Conservation (phyloP, 352 stramenopile genomes). For the Phytophthora litchii region DNA sequence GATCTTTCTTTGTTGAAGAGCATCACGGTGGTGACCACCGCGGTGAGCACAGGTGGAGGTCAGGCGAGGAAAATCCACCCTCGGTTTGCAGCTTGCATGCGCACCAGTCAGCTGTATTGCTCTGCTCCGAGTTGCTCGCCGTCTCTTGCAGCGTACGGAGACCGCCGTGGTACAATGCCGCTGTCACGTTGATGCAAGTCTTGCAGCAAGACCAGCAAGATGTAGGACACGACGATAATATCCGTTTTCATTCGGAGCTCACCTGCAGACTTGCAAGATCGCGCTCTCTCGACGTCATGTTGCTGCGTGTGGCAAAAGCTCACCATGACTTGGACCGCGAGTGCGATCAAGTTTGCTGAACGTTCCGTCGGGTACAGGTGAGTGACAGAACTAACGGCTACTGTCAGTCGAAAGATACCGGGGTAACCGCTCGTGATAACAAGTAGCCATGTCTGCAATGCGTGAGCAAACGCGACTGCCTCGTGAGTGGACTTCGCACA, state of each 20-base stretch:
- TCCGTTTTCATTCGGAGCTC: conserved; percentile 22
- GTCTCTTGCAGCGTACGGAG: conserved; percentile 12
- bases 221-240: conserved; percentile 22
- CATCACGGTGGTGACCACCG: not conserved
- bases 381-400: conserved; percentile 20
- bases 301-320: conserved; percentile 11
- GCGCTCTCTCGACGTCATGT: conserved; percentile 11
- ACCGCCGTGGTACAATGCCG: conserved; percentile 20
- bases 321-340: conserved; percentile 17
- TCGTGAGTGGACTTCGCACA: not conserved
- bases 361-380: conserved; percentile 16
- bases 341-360: not conserved
- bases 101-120: conserved; percentile 1
- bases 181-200: conserved; percentile 8
- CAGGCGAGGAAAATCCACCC: conserved; percentile 15
- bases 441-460: conserved; percentile 30
- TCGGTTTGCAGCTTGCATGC: not conserved
- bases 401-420: conserved; percentile 29
- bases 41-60: not conserved
- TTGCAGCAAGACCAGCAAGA: conserved; percentile 10
- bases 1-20: conserved; percentile 25
- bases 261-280: not conserved
- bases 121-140: conserved; percentile 1
- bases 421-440: conserved; percentile 19
- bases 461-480: conserved; percentile 1